Evolutionary conservation across 192 early-diverging fungal genomes (phyloP), one percentile per base, ranked within the genome.

Genomic region (Coemansia sp.): DNA sequence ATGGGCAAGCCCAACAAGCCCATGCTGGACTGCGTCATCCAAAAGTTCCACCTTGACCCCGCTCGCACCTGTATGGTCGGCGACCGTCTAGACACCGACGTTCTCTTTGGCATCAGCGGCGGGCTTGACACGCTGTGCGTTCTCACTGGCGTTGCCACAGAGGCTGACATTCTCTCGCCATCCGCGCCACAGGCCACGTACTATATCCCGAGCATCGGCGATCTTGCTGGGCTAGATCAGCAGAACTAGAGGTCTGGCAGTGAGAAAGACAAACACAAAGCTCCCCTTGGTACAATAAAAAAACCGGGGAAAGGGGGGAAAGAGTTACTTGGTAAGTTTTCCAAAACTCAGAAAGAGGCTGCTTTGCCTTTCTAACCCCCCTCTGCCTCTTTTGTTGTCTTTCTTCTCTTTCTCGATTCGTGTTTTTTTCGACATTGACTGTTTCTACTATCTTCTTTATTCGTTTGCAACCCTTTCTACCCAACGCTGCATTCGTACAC

Each of bases 81-180:
- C 25, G 97, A 99, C 69, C 83, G 94, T 27, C 79, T 98, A 37
- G 91, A 96, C 72, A 99, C 97, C 4, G 97, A 99, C 74, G 95
- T 99, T 64, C 85, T 85, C 30, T 99, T 99, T 79, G 97, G 97
- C 33, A 86, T 87, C 50, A 67, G 85, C 19, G 94, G 94, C 61
- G 87, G 89, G n/a, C 69, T 94, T 30, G 85, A 81, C 48, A 99
- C 97, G 0, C 75, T 99, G 58, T 85, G 92, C 55, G 95, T 98
- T 25, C 82, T 99, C 74, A 96, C 95, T 8, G 95, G 94, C 82
- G 70, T 76, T 20, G 61, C 79, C 6, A 55, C 65, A 50, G 75
- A 78, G 57, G 45, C 64, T 3, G 40, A 57, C 5, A 42, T 78
- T 11, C 62, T 71, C 47, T 45, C 61, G 5, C 58, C 69, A 25